Evolutionary conservation across 2,329 filamentous ascomycete species (phyloP), one percentile per base, ranked within the genome.

Genomic region (Colletotrichum tanaceti): DNA sequence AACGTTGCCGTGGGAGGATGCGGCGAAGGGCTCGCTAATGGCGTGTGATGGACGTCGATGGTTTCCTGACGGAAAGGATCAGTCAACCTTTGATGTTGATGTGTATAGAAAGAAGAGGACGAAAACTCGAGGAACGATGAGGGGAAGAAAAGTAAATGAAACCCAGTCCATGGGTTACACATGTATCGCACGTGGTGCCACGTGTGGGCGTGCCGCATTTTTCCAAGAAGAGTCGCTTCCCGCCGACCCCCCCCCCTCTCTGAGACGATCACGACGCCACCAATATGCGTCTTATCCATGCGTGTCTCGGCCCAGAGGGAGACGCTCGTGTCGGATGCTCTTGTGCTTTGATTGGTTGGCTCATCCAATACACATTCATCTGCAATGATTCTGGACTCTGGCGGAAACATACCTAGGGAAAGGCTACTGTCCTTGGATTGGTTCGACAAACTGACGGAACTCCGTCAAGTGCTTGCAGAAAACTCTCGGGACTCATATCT

Each of bases 111-210:
- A 9, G 38, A 11, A 35, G 5, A 43, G 10, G 4, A 14, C 6
- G 5, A 43, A 18, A 1, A 13, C 13, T n/a, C 1, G 20, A 24
- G 32, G 38, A 9, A 55, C 9, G 38, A 35, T 9, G 10, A 28
- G 6, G 11, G n/a, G n/a, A n/a, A n/a, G n/a, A n/a, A n/a, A n/a
- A n/a, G n/a, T n/a, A n/a, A n/a, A n/a, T n/a, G n/a, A n/a, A n/a
- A n/a, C n/a, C 20, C 20, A 10, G n/a, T 32, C 5, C 32, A 7
- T 38, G 50, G 53, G 22, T n/a, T 28, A 11, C 38, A 41, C 53
- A 43, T 28, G 22, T 20, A 14, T 49, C 13, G 11, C 58, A 52
- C 46, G 35, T 60, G 55, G 58, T 60, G 18, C 35, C 18, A 60
- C 35, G 18, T 28, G 46, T 16, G 11, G 46, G 46, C 32, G 46